Conservation (phyloP, 805 yeast genomes). For the Candida hungchunana region DNA sequence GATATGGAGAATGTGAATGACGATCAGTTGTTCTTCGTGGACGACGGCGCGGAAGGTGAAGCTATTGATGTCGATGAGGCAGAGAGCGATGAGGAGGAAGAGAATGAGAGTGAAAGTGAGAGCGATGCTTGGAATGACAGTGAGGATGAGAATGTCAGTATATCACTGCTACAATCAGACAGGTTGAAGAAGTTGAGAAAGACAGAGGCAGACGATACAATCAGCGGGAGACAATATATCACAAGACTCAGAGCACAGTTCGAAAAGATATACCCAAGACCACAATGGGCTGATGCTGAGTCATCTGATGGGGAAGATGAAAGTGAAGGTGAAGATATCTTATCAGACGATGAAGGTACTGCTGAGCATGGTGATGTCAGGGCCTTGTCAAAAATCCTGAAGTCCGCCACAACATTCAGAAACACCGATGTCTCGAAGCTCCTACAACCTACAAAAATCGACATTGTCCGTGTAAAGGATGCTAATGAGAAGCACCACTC, state of each 20-base stretch:
- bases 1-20: slow-evolving; percentile 36
- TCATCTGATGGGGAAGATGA: slow-evolving; percentile 23
- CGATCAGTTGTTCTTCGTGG: slow-evolving; percentile 52
- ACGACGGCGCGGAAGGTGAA: slow-evolving; percentile 35
- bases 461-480: slow-evolving; percentile 80
- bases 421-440: slow-evolving; percentile 41
- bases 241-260: slow-evolving; percentile 68
- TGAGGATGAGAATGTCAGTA: slow-evolving; percentile 73
- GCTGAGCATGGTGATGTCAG: slow-evolving; percentile 35
- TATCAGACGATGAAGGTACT: slow-evolving; percentile 29
- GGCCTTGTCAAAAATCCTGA: slow-evolving; percentile 36
- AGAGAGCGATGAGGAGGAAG: slow-evolving; percentile 27
- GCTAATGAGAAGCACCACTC: slow-evolving; percentile 72
- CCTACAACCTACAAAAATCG: slow-evolving; percentile 65
- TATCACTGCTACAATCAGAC: slow-evolving; percentile 57
- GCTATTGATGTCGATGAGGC: slow-evolving; percentile 13
- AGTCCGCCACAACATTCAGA: slow-evolving; percentile 37
- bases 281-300: slow-evolving; percentile 64
- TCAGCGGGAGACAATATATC: slow-evolving; percentile 59
- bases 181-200: slow-evolving; percentile 69
- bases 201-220: slow-evolving; percentile 44
- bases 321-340: slow-evolving; percentile 25
- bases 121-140: slow-evolving; percentile 79
- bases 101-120: slow-evolving; percentile 31
- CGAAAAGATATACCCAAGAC: slow-evolving; percentile 71